Evolutionary conservation across 805 yeast species (phyloP).

Genomic region (Candida corydali): DNA sequence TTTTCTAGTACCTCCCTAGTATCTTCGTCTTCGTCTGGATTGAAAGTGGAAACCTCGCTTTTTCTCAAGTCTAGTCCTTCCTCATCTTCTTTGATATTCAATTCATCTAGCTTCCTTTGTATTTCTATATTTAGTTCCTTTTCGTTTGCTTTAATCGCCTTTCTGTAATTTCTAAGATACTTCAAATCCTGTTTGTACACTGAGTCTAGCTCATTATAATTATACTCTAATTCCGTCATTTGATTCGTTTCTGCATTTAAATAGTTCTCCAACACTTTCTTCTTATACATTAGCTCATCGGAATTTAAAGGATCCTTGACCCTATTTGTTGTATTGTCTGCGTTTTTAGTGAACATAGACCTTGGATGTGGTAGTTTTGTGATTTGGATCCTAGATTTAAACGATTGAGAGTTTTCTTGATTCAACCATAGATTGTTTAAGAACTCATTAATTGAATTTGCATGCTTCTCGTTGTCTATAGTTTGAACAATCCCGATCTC

Average conservation of each 20-base stretch:
- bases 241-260: slow-evolving; percentile 39
- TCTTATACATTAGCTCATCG: slow-evolving; percentile 22
- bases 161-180: slow-evolving; percentile 29
- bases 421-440: slow-evolving; percentile 23
- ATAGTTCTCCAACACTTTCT: slow-evolving; percentile 29
- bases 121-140: slow-evolving; percentile 14
- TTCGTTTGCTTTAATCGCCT: slow-evolving; percentile 14
- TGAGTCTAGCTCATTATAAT: slow-evolving; percentile 19
- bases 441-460: slow-evolving; percentile 14
- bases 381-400: slow-evolving; percentile 18
- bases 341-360: slow-evolving; percentile 13
- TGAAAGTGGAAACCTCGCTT: neutral
- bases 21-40: slow-evolving; percentile 18
- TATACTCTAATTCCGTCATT: slow-evolving; percentile 25
- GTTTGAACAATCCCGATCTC: slow-evolving; percentile 23
- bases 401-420: slow-evolving; percentile 16
- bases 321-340: slow-evolving; percentile 10
- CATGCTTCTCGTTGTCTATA: slow-evolving; percentile 15
- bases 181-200: slow-evolving; percentile 27
- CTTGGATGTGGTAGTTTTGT: slow-evolving; percentile 25
- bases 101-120: slow-evolving; percentile 7
- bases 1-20: slow-evolving; percentile 13
- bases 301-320: slow-evolving; percentile 17
- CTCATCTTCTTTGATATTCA: slow-evolving; percentile 2
- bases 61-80: neutral